A percentile compares a stretch with the other conserved stretches of the same genome.
Conservation (phyloP, 805 yeast species). For the Schwanniomyces vanrijiae region DNA sequence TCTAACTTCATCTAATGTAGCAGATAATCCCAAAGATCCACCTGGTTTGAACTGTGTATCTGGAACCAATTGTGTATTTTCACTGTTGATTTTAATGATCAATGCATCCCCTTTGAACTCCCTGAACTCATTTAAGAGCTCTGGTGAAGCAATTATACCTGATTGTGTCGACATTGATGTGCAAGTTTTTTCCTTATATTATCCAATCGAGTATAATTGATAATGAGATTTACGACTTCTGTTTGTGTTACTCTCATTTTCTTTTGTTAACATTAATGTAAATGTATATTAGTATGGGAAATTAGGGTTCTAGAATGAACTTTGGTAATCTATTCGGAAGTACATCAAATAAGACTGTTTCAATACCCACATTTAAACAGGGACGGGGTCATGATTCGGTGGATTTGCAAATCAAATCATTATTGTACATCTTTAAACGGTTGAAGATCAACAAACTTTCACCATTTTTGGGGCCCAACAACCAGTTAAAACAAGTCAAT, state of each 20-base stretch:
- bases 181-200: too few relatives aligned
- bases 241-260: not conserved
- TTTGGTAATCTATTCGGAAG: slow-evolving; percentile 2
- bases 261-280: not conserved
- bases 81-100: slow-evolving; percentile 31
- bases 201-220: not conserved
- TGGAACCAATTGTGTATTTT: slow-evolving; percentile 32
- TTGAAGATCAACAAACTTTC: slow-evolving; percentile 43
- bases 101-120: slow-evolving; percentile 19
- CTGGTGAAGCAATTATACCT: slow-evolving; percentile 37
- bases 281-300: not conserved
- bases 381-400: slow-evolving; percentile 44
- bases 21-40: slow-evolving; percentile 8
- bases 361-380: slow-evolving; percentile 12
- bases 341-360: slow-evolving; percentile 2
- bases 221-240: not conserved
- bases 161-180: slow-evolving; percentile 42
- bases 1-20: slow-evolving; percentile 20
- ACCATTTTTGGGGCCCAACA: slow-evolving; percentile 34
- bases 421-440: slow-evolving; percentile 58
- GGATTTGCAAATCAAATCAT: slow-evolving; percentile 60
- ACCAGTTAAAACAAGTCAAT: slow-evolving; percentile 16
- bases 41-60: slow-evolving; percentile 21
- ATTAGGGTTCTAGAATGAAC: slow-evolving; percentile 2
- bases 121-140: slow-evolving; percentile 29